Conservation (phyloP, 768 basidiomycete genomes). For the Xerocomellus amylosporus region DNA sequence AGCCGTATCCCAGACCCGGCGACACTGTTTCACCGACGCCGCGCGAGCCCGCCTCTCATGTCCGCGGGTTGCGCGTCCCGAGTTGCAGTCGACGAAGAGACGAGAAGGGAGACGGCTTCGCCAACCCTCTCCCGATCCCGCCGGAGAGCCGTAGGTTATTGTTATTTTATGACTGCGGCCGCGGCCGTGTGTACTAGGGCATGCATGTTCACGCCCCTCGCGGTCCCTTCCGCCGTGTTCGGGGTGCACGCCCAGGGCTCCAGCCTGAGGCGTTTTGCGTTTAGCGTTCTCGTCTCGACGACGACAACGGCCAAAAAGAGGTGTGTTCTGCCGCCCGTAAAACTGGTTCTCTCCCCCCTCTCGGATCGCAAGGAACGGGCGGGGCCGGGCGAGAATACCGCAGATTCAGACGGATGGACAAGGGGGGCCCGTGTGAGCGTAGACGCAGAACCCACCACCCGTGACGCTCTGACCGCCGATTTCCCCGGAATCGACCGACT, state of each 20-base stretch:
- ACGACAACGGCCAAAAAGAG: neutral
- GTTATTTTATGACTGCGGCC: neutral
- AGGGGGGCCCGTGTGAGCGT: neutral
- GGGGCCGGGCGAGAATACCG: neutral
- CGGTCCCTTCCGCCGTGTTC: neutral
- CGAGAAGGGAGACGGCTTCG: neutral
- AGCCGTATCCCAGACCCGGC: neutral
- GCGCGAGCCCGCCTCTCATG: neutral
- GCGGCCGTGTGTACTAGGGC: neutral
- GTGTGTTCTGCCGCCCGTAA: neutral
- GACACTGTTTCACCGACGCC: neutral
- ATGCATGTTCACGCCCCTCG: neutral
- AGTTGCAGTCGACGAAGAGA: neutral
- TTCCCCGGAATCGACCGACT: neutral
- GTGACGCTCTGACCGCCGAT: neutral
- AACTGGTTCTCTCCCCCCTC: neutral
- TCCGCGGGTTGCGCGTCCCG: conserved; percentile 1
- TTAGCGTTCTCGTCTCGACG: neutral
- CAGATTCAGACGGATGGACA: neutral
- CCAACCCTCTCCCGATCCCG: neutral
- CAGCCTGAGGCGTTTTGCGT: neutral
- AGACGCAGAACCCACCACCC: neutral
- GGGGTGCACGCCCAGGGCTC: neutral
- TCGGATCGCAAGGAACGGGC: neutral
- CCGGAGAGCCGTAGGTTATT: neutral